Percentiles rank a stretch among this genome's conserved stretches.
These are phyloP conservation scores for Torulaspora delbrueckii DNA, from an alignment of 805 yeast species.

Conservation along the genomic window DNA sequence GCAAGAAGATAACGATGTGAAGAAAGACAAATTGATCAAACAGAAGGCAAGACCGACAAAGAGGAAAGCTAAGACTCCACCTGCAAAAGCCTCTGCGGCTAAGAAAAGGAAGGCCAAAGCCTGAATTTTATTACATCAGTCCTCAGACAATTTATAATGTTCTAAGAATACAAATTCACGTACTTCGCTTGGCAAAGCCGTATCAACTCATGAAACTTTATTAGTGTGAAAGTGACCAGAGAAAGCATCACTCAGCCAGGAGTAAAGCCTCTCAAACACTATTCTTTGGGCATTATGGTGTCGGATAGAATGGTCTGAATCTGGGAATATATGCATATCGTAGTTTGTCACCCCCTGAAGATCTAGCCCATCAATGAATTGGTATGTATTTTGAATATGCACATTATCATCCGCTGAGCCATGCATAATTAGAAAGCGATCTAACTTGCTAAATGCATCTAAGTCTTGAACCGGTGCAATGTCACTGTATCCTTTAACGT, in stretches of 20 bases:
- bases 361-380: slow-evolving; percentile 57
- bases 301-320: slow-evolving; percentile 79
- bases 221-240: slow-evolving; percentile 33
- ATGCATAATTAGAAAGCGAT: slow-evolving; percentile 64
- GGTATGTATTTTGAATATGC: slow-evolving; percentile 65
- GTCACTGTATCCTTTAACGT: slow-evolving; percentile 45
- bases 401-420: slow-evolving; percentile 86
- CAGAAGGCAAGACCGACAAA: slow-evolving; percentile 30
- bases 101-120: slow-evolving; percentile 24
- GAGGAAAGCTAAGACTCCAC: slow-evolving; percentile 22
- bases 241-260: slow-evolving; percentile 66
- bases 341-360: slow-evolving; percentile 55
- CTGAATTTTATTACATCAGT: slow-evolving; percentile 1
- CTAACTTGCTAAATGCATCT: slow-evolving; percentile 42
- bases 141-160: neutral
- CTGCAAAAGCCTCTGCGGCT: slow-evolving; percentile 12
- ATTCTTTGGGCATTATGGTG: slow-evolving; percentile 75
- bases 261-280: slow-evolving; percentile 62
- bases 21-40: slow-evolving; percentile 36
- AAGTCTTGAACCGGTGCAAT: slow-evolving; percentile 42
- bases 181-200: neutral
- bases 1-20: slow-evolving; percentile 33
- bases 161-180: neutral
- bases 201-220: neutral
- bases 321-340: slow-evolving; percentile 88